These are phyloP conservation scores for Nematocida parisii DNA, from an alignment of 371 early-diverging fungal species.

Conservation along the genomic window DNA sequence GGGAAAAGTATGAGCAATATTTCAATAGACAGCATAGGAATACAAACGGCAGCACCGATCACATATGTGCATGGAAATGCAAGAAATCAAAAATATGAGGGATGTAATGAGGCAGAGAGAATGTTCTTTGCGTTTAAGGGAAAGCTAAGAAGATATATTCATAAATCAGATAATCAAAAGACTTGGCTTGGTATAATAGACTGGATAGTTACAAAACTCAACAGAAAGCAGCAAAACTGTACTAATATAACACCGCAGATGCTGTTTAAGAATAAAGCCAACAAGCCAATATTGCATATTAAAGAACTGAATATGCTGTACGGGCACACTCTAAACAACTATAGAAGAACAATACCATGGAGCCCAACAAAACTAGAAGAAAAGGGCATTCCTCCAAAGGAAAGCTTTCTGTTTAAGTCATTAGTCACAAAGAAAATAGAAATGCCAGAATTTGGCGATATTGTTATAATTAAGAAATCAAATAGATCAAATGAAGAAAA, in stretches of 20 bases:
- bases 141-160: slow-evolving; percentile 18
- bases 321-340: background rate
- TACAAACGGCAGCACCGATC: background rate
- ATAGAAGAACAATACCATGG: background rate
- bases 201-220: background rate
- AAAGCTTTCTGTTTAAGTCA: too few species aligned
- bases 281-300: background rate
- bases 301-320: slow-evolving; percentile 6
- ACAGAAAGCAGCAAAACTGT: background rate
- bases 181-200: slow-evolving; percentile 8
- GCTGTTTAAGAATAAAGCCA: slow-evolving; percentile 14
- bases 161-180: slow-evolving; percentile 13
- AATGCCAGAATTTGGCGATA: slow-evolving; percentile 12
- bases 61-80: slow-evolving; percentile 1
- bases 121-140: slow-evolving; percentile 1
- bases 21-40: background rate
- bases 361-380: background rate
- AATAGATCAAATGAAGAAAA: background rate
- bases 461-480: background rate
- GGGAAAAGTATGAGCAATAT: background rate
- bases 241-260: slow-evolving; percentile 17
- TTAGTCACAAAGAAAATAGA: background rate
- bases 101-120: background rate
- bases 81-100: background rate
- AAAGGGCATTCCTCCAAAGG: background rate